phyloP scores from a whole-genome alignment of 257 asterid species.

The Primulina eburnea region DNA sequence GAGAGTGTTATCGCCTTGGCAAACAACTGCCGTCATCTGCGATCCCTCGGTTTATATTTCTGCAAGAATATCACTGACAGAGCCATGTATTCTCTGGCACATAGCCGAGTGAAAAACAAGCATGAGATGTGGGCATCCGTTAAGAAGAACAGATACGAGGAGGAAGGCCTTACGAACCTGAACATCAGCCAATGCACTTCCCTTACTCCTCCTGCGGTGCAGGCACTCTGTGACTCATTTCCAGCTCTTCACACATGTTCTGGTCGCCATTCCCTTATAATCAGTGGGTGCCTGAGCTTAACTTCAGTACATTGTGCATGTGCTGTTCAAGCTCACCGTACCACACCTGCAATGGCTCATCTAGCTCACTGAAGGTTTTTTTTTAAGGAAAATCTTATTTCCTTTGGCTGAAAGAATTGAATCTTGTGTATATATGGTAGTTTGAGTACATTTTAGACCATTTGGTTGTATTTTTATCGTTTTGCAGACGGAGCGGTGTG shows the following conservation, averaged over 20 bases:
- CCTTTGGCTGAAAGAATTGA: constrained; percentile 13
- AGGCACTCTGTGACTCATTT: constrained; percentile 89
- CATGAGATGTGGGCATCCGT: constrained; percentile 58
- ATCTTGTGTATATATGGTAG: constrained; percentile 2
- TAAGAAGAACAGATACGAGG: constrained; percentile 62
- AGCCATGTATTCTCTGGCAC: constrained; percentile 93
- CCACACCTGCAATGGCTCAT: constrained; percentile 42
- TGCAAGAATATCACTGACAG: constrained; percentile 87
- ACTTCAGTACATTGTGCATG: constrained; percentile 91
- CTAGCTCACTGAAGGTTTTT: constrained; percentile 61
- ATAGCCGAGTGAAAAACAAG: constrained; percentile 59
- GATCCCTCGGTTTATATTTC: constrained; percentile 80
- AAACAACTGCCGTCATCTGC: constrained; percentile 68
- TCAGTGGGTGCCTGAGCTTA: constrained; percentile 83
- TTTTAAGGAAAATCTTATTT: not conserved
- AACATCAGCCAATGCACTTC: constrained; percentile 99
- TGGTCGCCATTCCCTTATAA: constrained; percentile 76
- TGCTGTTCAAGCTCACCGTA: constrained; percentile 60
- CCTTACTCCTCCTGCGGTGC: constrained; percentile 95
- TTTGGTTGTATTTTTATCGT: not conserved
- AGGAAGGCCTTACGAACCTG: constrained; percentile 80
- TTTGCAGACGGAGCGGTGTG: not conserved
- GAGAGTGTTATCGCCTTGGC: constrained; percentile 89
- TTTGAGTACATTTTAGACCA: not conserved
- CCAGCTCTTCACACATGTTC: constrained; percentile 95